Evolutionary conservation across 345 rosid species (phyloP), one percentile per base, ranked within the genome.

Genomic region (Pugionium dolabratum): DNA sequence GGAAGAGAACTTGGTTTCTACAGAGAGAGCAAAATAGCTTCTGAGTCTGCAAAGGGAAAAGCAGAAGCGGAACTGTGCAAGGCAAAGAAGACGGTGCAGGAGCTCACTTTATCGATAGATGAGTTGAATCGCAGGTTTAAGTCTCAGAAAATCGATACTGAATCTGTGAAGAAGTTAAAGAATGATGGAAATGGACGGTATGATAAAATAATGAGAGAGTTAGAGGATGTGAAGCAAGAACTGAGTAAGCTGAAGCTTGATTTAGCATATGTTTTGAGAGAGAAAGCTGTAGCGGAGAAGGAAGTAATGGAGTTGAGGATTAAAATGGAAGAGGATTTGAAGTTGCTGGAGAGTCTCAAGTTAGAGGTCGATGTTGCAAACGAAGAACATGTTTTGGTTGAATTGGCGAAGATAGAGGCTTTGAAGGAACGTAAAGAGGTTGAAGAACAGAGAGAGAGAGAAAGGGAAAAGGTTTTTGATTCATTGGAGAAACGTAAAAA

Each of bases 381-480:
- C 7, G 99, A 90, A 69, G 97, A 94, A 58, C 88, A 79, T 66
- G 85, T 94, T 73, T 66, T 86, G 7, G 88, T 79, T 65, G 97
- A 94, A 78, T 53, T 94, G 56, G 97, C 97, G 0, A 68, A 75
- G 62, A 86, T 94, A 0, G 96, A 94, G 77, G 97, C 99, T 42
- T 63, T 80, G 79, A 86, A 83, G 55, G 97, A 94, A 49, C 62
- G 32, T 36, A 76, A 61, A 59, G 89, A 79, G 55, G 81, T 90
- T 0, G 78, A 83, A 60, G 84, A 75, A 58, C 69, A 78, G 59
- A 74, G 79, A 59, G 78, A 79, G 30, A 78, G 79, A 48, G 85
- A 85, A 66, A 74, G 61, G 0, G 56, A 59, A 28, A 82, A 79
- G 41, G 81, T 72, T 68, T 51, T 69, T 27, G 60, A 60, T n/a